Percentiles rank a stretch among this genome's conserved stretches.
These are phyloP conservation scores for Millerozyma miso DNA, from an alignment of 805 yeast species.

Conservation along the genomic window DNA sequence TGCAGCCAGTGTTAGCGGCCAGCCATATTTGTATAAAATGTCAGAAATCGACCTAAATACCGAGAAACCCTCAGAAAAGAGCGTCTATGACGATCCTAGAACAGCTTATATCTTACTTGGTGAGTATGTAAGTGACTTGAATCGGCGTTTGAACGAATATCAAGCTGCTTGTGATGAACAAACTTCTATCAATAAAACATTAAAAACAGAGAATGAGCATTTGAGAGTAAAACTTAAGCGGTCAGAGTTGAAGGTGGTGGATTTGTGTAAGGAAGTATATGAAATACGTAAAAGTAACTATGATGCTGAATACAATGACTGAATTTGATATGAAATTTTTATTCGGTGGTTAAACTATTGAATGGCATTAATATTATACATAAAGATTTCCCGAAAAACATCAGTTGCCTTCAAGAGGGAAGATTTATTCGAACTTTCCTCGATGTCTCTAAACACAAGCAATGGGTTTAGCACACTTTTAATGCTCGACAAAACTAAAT, in stretches of 20 bases:
- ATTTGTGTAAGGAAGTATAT: background rate
- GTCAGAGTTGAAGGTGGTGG: background rate
- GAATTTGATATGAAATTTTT: too few species aligned
- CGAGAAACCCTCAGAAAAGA: background rate
- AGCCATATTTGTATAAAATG: too few species aligned
- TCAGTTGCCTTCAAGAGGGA: background rate
- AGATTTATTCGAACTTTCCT: background rate
- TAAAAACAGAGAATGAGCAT: background rate
- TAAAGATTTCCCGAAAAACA: background rate
- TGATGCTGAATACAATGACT: background rate
- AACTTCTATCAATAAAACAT: background rate
- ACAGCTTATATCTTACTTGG: background rate
- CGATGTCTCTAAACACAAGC: background rate
- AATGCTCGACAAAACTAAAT: background rate
- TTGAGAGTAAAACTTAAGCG: background rate
- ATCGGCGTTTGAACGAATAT: background rate
- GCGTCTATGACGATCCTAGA: background rate
- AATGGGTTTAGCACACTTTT: slow-evolving; percentile 1
- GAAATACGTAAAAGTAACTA: background rate
- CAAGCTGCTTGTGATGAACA: background rate
- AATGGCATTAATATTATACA: background rate
- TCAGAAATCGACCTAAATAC: background rate
- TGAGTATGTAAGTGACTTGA: background rate
- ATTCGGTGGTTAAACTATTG: too few species aligned
- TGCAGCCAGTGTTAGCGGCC: too few species aligned